Percentiles rank a stretch among this genome's conserved stretches.
These are phyloP conservation scores for Pyricularia grisea DNA, from an alignment of 2,329 filamentous ascomycete genomes.

Conservation along the genomic window DNA sequence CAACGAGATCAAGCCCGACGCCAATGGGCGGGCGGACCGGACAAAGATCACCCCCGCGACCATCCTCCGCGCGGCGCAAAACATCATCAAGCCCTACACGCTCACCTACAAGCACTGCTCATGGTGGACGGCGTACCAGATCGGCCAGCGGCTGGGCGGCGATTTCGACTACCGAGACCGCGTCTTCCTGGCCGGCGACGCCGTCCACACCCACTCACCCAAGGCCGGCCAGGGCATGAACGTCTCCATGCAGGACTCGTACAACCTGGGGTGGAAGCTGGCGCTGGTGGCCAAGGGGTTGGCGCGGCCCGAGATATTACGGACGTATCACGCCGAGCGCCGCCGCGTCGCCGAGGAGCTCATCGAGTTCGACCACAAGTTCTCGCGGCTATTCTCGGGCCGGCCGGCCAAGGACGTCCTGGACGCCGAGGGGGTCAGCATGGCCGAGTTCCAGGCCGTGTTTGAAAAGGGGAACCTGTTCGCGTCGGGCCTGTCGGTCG, in stretches of 20 bases:
- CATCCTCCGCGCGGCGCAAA: constrained; percentile 53
- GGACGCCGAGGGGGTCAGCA: constrained; percentile 31
- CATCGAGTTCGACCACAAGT: constrained; percentile 43
- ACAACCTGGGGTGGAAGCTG: constrained; percentile 36
- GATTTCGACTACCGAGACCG: constrained; percentile 35
- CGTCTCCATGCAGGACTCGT: constrained; percentile 47
- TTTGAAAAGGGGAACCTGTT: constrained; percentile 4
- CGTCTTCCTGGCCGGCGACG: constrained; percentile 51
- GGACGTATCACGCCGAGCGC: constrained; percentile 34
- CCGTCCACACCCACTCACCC: constrained; percentile 34
- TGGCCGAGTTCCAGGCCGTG: neutral
- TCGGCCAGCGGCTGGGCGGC: constrained; percentile 42
- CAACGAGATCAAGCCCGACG: constrained; percentile 17
- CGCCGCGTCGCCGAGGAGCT: constrained; percentile 49
- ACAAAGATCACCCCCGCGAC: constrained; percentile 53
- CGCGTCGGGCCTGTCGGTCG: constrained; percentile 5
- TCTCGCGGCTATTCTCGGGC: constrained; percentile 37
- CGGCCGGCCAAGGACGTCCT: constrained; percentile 43
- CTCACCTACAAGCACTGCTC: constrained; percentile 50
- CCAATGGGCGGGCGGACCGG: constrained; percentile 41
- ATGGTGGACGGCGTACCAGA: constrained; percentile 43
- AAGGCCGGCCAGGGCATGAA: constrained; percentile 55
- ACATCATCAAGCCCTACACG: constrained; percentile 58
- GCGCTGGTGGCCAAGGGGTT: constrained; percentile 24
- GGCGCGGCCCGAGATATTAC: constrained; percentile 20